Evolutionary conservation across 1,139 yeast species (phyloP), one percentile per base, ranked within the genome.

Genomic region (Taiozyma sp.): DNA sequence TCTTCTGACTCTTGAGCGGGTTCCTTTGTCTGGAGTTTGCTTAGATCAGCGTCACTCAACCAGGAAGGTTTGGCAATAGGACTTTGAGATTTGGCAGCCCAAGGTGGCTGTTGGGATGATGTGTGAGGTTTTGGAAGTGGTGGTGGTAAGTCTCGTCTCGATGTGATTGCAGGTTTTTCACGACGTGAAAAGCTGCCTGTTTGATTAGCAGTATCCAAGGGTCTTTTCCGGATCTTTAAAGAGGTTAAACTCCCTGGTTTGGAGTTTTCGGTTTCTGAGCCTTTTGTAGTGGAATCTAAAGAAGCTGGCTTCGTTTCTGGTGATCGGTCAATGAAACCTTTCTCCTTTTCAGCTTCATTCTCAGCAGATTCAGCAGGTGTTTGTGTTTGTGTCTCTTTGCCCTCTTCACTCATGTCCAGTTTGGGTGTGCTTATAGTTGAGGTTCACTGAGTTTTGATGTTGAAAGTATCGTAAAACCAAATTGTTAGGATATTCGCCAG

Each of bases 21-120:
- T 7, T 38, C 41, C 5, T 38, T 16, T 14, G 32, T 44, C 14
- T 66, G 63, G 43, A 64, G 66, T 47, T 60, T 60, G 46, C 65
- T 67, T 51, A 67, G 65, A 48, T 67, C 70, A 50, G 65, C 72
- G 44, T 69, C 68, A 32, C 70, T 62, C 72, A 70, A 68, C 73
- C 74, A 69, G 10, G 60, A 47, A n/a, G 59, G 59, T 39, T 52
- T 56, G 9, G 41, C 14, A 38, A 4, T 13, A 19, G 24, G 13
- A 13, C 4, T 19, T 38, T 38, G 41, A 38, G 41, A 9, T 38
- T 38, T 38, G 14, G 27, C 24, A 19, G 41, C 41, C 41, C 41
- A 38, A 9, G 14, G 41, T 10, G 41, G 41, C 14, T 38, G 41
- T 22, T 12, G 24, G 19, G 23, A 19, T 22, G 23, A 22, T 4